Evolutionary conservation across 1,139 yeast genomes (phyloP), one percentile per base, ranked within the genome.

Genomic region (Magnusiomyces ingens): DNA sequence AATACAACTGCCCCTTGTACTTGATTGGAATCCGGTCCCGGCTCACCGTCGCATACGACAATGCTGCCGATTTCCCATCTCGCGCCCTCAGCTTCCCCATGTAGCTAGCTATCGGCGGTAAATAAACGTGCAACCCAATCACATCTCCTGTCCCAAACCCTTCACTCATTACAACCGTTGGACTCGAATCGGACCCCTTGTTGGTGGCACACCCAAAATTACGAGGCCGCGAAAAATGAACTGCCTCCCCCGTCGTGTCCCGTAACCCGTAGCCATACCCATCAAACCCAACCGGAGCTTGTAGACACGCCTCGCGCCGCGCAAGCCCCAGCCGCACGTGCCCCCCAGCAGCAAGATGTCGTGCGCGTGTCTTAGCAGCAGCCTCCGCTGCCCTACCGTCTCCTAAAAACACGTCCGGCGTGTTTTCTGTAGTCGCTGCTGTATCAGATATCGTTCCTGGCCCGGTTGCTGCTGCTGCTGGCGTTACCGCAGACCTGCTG

Each of bases 231-330:
- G 93, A 83, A 46, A 85, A 68, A 57, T 93, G 95, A 47, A 93
- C 76, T 43, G 79, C 80, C 58, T 87, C 86, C 1, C 98, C 95
- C n/a, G 77, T 76, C 38, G 78, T 77, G 68, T 91, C 98, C 56
- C 98, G 74, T 11, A 93, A 65, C 0, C 96, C 97, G 67, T 94
- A 93, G 0, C 97, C 93, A 69, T 90, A 93, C 0, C 91, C 94
- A 68, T 93, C 98, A 64, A 81, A 88, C 3, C 99, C 99, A 10
- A 91, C 93, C 0, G 99, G 99, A 0, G 96, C 96, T 60, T 93
- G 97, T 50, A 91, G 70, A 52, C 90, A 80, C 1, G 96, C 95
- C 64, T 93, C 99, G 59, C 88, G 76, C 54, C 98, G 73, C 0
- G 85, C 85, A 47, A 91, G 63, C 0, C 99, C 99, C 26, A 91